A percentile compares a stretch with the other conserved stretches of the same genome.
phyloP scores from a whole-genome alignment of 306 rosid species.

The Fragaria iinumae region DNA sequence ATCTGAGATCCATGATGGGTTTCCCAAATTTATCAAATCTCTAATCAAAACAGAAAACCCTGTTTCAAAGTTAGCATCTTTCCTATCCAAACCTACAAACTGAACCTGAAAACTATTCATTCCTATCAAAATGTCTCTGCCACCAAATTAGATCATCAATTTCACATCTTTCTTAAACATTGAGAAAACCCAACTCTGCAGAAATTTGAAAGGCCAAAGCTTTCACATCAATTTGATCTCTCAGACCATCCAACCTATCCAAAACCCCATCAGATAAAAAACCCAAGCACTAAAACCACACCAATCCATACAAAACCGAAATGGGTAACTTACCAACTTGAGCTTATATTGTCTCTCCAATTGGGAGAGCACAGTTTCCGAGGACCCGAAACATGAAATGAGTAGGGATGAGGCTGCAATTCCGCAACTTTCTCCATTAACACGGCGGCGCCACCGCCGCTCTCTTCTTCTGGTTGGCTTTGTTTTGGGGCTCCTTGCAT shows the following conservation, averaged over 20 bases:
- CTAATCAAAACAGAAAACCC: background rate
- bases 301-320: constrained; percentile 6
- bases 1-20: background rate
- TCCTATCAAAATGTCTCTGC: background rate
- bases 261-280: background rate
- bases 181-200: background rate
- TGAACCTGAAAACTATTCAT: background rate
- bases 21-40: background rate
- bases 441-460: constrained; percentile 8
- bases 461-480: constrained; percentile 5
- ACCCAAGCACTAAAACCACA: background rate
- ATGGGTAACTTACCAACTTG: constrained; percentile 72
- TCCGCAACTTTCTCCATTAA: constrained; percentile 16
- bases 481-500: constrained; percentile 30
- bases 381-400: constrained; percentile 95
- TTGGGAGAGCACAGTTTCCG: constrained; percentile 68
- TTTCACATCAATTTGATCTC: background rate
- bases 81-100: background rate
- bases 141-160: background rate
- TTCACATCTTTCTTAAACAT: background rate
- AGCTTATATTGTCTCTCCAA: constrained; percentile 77
- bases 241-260: background rate
- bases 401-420: constrained; percentile 62
- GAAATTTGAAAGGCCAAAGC: background rate
- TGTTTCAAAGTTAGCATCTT: background rate